Conservation (phyloP, 1,284 basidiomycete genomes). For the Cryptococcus hybrid region DNA sequence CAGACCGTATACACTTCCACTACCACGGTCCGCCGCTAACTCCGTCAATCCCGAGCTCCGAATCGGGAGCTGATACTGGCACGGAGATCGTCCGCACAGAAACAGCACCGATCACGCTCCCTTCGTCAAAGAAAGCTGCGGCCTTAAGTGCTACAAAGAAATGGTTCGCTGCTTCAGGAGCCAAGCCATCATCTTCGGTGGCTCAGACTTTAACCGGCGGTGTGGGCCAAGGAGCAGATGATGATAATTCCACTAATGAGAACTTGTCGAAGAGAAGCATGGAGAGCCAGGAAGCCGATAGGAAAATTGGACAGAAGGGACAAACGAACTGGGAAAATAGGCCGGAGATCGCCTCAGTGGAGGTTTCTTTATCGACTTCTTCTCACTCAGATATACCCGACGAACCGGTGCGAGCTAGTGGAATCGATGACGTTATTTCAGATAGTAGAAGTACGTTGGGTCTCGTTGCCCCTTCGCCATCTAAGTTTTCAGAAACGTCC, state of each 20-base stretch:
- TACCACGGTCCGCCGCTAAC: too few relatives aligned
- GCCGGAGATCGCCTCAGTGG: conserved; percentile 9
- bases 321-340: neutral
- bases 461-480: too few relatives aligned
- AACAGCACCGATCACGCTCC: conserved; percentile 14
- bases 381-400: too few relatives aligned
- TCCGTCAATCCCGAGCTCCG: neutral
- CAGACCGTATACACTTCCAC: conserved; percentile 2
- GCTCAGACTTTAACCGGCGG: conserved; percentile 5
- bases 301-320: neutral
- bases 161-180: conserved; percentile 26
- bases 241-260: too few relatives aligned
- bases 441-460: too few relatives aligned
- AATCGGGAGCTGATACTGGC: conserved; percentile 1
- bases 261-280: neutral
- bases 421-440: too few relatives aligned
- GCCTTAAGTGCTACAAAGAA: conserved; percentile 23
- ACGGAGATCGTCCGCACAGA: conserved; percentile 17
- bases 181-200: conserved; percentile 9
- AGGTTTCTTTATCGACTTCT: conserved; percentile 7
- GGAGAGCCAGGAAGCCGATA: neutral
- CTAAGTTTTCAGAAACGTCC: too few relatives aligned
- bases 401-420: too few relatives aligned
- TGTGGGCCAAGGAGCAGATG: neutral
- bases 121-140: conserved; percentile 7